Base-by-base conservation (phyloP, 352 stramenopile genomes). In the Phytopythium aichiense region DNA sequence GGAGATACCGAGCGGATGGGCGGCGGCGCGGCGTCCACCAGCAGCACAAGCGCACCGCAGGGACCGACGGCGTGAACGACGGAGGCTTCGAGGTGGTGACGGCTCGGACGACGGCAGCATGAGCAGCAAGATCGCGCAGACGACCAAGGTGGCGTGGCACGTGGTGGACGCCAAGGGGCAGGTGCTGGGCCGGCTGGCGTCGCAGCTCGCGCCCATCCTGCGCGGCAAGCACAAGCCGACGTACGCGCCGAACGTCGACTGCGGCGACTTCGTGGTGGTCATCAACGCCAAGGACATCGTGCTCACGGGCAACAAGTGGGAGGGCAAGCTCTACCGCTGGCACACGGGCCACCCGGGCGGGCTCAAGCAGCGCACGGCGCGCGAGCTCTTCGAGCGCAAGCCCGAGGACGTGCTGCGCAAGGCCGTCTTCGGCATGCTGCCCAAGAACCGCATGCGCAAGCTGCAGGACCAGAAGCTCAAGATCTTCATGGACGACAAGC, bases 141-240 rank as follows among this genome's bases (percentile, higher is more conserved):
- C 82, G 55, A 90, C 82, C 58, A 94, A 92, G 64, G 73, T 91
- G 63, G 82, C 81, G 70, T 99, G 96, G 95, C 96, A 99, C 80
- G 82, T 99, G 42, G 89, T 99, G 53, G 96, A 99, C 74, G 97
- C 96, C 56, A 89, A 96, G 60, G 89, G 93, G 25, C 94, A 99
- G 77, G 93, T 98, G 40, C 88, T 99, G 16, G 98, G 98, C 12
- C 92, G 97, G 7, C 73, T 99, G 46, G 96, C 98, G 31, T 97
- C 89, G 56, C 92, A 98, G 69, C 91, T 99, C 45, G 92, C 96
- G 43, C 92, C 91, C 16, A 97, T 99, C 67, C 80, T 99, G 23
- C 93, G 88, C 58, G 98, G 98, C 56, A 99, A 99, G 76, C 97
- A 99, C 85, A 99, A 99, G 75, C 98, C 97, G 9, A 99, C 95